These are phyloP conservation scores for Aspergillus asperescens DNA, from an alignment of 495 filamentous ascomycete genomes.

Conservation along the genomic window DNA sequence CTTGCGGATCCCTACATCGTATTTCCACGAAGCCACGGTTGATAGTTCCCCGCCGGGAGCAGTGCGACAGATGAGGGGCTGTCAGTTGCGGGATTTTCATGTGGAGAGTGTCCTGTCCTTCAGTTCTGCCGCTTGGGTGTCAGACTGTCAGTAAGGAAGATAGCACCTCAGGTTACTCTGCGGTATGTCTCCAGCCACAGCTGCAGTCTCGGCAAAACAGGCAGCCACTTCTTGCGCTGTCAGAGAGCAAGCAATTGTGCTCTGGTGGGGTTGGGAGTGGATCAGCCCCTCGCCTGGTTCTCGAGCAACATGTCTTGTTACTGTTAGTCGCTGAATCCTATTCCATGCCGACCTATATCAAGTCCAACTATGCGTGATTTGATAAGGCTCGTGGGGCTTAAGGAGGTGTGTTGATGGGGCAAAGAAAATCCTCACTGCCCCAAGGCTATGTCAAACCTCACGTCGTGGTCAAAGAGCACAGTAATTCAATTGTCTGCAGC, in stretches of 20 bases:
- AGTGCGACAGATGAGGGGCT: background rate
- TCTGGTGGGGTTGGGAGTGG: conserved; percentile 1
- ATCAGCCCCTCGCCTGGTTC: background rate
- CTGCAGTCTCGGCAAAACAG: conserved; percentile 2
- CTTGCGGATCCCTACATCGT: too few species aligned
- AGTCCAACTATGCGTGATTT: background rate
- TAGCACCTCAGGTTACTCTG: background rate
- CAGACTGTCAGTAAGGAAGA: too few species aligned
- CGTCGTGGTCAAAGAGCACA: background rate
- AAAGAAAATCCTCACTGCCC: background rate
- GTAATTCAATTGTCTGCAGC: background rate
- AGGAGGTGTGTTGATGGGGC: background rate
- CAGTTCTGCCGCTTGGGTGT: background rate
- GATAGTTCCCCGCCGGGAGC: background rate
- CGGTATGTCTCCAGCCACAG: conserved; percentile 2
- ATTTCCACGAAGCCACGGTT: too few species aligned
- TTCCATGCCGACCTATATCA: conserved; percentile 2
- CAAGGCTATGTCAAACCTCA: conserved; percentile 4
- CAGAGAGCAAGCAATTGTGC: background rate
- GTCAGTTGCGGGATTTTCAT: conserved; percentile 1
- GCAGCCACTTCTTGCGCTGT: conserved; percentile 1
- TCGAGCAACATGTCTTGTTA: background rate
- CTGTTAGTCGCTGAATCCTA: background rate
- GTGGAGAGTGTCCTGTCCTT: background rate
- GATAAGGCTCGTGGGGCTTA: background rate